Conservation (phyloP, 306 rosid species). For the Sphenostylis stenocarpa region DNA sequence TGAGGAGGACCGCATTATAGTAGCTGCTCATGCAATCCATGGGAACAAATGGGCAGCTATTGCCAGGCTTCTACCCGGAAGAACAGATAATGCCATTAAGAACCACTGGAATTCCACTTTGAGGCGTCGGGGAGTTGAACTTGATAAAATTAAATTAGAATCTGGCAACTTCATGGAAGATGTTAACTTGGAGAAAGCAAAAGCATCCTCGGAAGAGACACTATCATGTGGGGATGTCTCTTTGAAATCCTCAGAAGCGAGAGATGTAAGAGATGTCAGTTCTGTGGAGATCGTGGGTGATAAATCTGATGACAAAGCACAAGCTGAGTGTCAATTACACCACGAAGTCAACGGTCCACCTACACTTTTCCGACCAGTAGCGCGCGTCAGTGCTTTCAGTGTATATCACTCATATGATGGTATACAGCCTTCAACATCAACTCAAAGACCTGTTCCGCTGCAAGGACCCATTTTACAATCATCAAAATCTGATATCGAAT, state of each 20-base stretch:
- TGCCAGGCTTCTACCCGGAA: constrained; percentile 80
- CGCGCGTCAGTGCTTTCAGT: constrained; percentile 83
- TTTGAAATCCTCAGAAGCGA: constrained; percentile 68
- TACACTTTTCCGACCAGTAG: constrained; percentile 68
- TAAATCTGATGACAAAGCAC: constrained; percentile 49
- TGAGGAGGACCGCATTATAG: constrained; percentile 84
- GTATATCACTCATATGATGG: constrained; percentile 57
- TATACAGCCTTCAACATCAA: constrained; percentile 44
- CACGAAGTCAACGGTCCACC: constrained; percentile 58
- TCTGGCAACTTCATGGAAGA: constrained; percentile 55
- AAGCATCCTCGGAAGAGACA: constrained; percentile 91
- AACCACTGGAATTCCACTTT: constrained; percentile 94
- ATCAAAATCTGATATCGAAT: constrained; percentile 57
- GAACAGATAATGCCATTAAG: constrained; percentile 91
- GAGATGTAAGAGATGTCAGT: constrained; percentile 63
- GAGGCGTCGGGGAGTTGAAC: constrained; percentile 65
- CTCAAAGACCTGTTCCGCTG: constrained; percentile 58
- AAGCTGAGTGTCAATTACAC: constrained; percentile 44
- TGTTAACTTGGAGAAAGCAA: constrained; percentile 73
- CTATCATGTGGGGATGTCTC: constrained; percentile 82
- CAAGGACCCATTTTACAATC: constrained; percentile 63
- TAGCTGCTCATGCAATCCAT: constrained; percentile 84
- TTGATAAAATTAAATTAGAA: constrained; percentile 59
- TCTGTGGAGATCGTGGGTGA: constrained; percentile 55
- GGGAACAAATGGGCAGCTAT: constrained; percentile 96